A percentile compares a stretch with the other conserved stretches of the same genome.
Conservation (phyloP, 441 rosid genomes). For the Omphalea diandra region DNA sequence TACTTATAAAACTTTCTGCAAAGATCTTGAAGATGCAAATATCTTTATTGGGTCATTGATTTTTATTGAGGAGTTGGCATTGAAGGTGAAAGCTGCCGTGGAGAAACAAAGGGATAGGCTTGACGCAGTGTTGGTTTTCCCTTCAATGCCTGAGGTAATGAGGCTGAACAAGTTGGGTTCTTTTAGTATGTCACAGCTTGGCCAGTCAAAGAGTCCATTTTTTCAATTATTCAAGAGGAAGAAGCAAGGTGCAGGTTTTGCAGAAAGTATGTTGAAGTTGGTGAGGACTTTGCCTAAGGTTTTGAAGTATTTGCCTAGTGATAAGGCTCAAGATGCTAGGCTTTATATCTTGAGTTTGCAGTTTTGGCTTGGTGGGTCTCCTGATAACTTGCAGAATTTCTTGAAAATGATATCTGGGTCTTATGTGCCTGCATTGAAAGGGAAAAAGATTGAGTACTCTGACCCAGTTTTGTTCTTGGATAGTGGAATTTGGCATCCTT, state of each 20-base stretch:
- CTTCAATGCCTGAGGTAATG: conserved; percentile 99
- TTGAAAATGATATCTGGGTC: conserved; percentile 96
- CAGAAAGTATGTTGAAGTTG: conserved; percentile 93
- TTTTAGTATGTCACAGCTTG: conserved; percentile 95
- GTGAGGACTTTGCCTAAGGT: conserved; percentile 95
- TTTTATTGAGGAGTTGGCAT: conserved; percentile 90
- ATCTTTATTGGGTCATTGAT: conserved; percentile 93
- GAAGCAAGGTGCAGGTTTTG: conserved; percentile 96
- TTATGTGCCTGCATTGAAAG: conserved; percentile 84
- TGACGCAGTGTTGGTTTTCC: conserved; percentile 95
- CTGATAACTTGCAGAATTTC: conserved; percentile 92
- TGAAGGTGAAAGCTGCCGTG: conserved; percentile 84
- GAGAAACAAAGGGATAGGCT: conserved; percentile 95
- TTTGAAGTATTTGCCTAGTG: conserved; percentile 89
- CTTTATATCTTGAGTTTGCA: conserved; percentile 92
- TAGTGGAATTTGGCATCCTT: conserved; percentile 95
- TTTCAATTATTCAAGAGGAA: conserved; percentile 92
- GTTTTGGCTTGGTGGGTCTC: conserved; percentile 98
- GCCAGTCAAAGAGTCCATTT: conserved; percentile 95
- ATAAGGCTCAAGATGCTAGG: conserved; percentile 96
- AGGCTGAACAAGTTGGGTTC: conserved; percentile 95
- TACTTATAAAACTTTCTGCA: conserved; percentile 70
- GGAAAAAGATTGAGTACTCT: conserved; percentile 67
- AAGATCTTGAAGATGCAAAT: conserved; percentile 87
- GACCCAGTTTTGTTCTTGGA: conserved; percentile 97